A percentile compares a stretch with the other conserved stretches of the same genome.
phyloP scores from a whole-genome alignment of 345 rosid species.

The Laguncularia racemosa region DNA sequence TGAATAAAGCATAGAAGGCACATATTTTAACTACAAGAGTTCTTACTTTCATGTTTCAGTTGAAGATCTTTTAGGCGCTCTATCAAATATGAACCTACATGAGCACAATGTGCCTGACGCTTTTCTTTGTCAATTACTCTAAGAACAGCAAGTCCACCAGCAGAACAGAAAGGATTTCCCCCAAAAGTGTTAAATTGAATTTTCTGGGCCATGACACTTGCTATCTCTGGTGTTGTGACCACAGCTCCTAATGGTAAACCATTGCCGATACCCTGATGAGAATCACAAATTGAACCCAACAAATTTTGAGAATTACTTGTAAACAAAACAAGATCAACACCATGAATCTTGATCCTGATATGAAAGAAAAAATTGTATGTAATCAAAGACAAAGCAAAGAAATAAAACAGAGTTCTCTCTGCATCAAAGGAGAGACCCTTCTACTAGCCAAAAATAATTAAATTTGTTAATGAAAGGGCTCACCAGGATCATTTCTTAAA shows the following conservation, averaged over 20 bases:
- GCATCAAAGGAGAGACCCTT: too few relatives aligned
- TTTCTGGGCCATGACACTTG: constrained; percentile 75
- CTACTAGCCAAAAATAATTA: too few relatives aligned
- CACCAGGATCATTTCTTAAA: neutral
- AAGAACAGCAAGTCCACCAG: constrained; percentile 89
- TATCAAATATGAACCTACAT: constrained; percentile 68
- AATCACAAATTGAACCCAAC: neutral
- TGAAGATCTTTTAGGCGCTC: constrained; percentile 63
- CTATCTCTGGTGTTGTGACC: constrained; percentile 95
- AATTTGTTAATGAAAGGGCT: neutral
- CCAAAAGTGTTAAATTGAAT: constrained; percentile 90
- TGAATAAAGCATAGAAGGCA: neutral
- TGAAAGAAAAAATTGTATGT: too few relatives aligned
- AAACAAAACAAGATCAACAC: too few relatives aligned
- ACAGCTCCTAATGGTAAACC: constrained; percentile 96
- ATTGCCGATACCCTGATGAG: constrained; percentile 79
- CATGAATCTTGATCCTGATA: too few relatives aligned
- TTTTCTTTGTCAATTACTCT: constrained; percentile 85
- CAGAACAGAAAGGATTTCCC: constrained; percentile 98
- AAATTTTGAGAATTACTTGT: neutral
- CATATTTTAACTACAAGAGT: constrained; percentile 6
- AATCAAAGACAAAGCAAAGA: too few relatives aligned
- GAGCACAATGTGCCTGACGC: constrained; percentile 77
- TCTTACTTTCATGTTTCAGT: constrained; percentile 66
- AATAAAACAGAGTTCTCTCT: too few relatives aligned